phyloP scores from a whole-genome alignment of 2,329 filamentous ascomycete genomes.

The Cercospora sojina region DNA sequence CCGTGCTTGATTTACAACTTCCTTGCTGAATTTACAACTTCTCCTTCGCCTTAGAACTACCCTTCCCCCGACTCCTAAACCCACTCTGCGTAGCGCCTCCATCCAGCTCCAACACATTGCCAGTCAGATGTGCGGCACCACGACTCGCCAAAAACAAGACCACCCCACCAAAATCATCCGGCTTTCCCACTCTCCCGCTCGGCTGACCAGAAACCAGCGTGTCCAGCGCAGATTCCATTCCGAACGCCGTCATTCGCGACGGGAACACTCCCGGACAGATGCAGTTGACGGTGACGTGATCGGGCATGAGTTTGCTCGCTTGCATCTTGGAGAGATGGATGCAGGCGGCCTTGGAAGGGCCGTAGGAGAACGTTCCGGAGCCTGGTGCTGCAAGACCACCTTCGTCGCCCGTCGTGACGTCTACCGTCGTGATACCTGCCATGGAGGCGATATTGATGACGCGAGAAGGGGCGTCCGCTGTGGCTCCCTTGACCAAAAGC shows the following conservation, averaged over 20 bases:
- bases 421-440: slow-evolving; percentile 45
- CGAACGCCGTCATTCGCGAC: slow-evolving; percentile 55
- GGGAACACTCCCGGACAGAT: slow-evolving; percentile 58
- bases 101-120: slow-evolving; percentile 51
- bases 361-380: slow-evolving; percentile 44
- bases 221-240: slow-evolving; percentile 50
- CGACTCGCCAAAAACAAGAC: slow-evolving; percentile 46
- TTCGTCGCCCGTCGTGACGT: slow-evolving; percentile 47
- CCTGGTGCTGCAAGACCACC: slow-evolving; percentile 55
- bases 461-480: slow-evolving; percentile 44
- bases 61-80: slow-evolving; percentile 40
- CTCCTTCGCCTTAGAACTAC: slow-evolving; percentile 24
- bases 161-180: slow-evolving; percentile 50
- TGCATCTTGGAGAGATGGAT: slow-evolving; percentile 58
- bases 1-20: slow-evolving; percentile 18
- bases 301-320: slow-evolving; percentile 52
- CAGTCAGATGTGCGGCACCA: slow-evolving; percentile 49
- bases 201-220: slow-evolving; percentile 49
- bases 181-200: slow-evolving; percentile 49
- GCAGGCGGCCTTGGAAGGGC: slow-evolving; percentile 52
- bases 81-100: slow-evolving; percentile 48
- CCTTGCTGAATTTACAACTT: slow-evolving; percentile 25
- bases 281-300: slow-evolving; percentile 56
- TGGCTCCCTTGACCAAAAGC: slow-evolving; percentile 45
- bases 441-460: slow-evolving; percentile 51